Evolutionary conservation across 148 eudicot species (phyloP).

Genomic region (Amaranthus cruentus): DNA sequence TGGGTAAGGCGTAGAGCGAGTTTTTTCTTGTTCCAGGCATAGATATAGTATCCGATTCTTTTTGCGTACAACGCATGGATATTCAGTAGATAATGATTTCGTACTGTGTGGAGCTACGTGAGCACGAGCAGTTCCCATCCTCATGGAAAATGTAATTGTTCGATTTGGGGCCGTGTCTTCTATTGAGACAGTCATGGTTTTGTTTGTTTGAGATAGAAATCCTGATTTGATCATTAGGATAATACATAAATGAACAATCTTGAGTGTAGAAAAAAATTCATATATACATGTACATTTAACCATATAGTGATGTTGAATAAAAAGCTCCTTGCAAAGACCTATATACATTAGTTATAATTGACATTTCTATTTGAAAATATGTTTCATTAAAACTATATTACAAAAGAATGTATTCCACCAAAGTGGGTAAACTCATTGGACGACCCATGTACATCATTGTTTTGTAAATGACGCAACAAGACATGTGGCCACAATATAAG

Average conservation of each 20-base stretch:
- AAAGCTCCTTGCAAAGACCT: too few species aligned
- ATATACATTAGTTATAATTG: too few species aligned
- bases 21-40: slow-evolving; percentile 10
- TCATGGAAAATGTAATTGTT: slow-evolving; percentile 27
- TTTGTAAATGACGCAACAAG: too few species aligned
- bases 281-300: too few species aligned
- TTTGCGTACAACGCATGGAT: slow-evolving; percentile 21
- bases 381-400: too few species aligned
- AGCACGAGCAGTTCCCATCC: slow-evolving; percentile 21
- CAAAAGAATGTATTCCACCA: too few species aligned
- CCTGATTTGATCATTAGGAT: slow-evolving; percentile 1
- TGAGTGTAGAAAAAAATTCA: too few species aligned
- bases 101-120: slow-evolving; percentile 18
- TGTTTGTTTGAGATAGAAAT: slow-evolving; percentile 6
- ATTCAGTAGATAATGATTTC: slow-evolving; percentile 19
- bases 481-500: too few species aligned
- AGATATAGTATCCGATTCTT: slow-evolving; percentile 18
- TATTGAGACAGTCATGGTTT: slow-evolving; percentile 16
- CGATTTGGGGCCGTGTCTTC: slow-evolving; percentile 16
- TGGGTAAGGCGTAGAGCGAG: slow-evolving; percentile 22
- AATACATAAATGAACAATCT: slow-evolving; percentile 17
- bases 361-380: too few species aligned
- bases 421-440: too few species aligned
- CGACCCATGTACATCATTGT: too few species aligned
- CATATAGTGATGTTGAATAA: too few species aligned